Base-by-base conservation (phyloP, 2,329 filamentous ascomycete species). In the Cercospora brassicicola region DNA sequence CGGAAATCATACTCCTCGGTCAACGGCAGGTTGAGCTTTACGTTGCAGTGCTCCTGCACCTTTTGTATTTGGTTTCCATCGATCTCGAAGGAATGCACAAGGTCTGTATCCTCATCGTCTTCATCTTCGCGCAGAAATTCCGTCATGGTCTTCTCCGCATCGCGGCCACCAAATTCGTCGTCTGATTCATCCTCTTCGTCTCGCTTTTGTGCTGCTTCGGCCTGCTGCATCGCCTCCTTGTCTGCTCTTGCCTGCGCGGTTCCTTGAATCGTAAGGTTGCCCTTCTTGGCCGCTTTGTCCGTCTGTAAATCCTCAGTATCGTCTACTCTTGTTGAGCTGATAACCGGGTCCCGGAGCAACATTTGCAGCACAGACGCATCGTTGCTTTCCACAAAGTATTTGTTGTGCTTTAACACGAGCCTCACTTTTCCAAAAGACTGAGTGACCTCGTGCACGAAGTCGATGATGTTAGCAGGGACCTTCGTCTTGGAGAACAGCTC, bases 1-100 rank as follows among this genome's bases (percentile, higher is more conserved):
- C 93, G 87, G 80, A 98, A 99, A 79, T 99, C 95, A 79, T 99
- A 99, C 80, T 99, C 95, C 79, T 98, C 94, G 8, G 97, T 87
- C 8, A 97, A 90, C 2, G 95, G 95, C 70, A 93, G 91, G 28
- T 90, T 91, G 61, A 99, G 88, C 56, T 91, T 90, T 62, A 96
- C 87, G 36, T 78, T 78, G 76, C 95, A 98, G 67, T 93, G 90
- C 79, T 95, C 93, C 76, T 96, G 92, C 1, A 98, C 94, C 2
- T 86, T 86, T 80, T 97, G 93, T 51, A 97, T 93, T 55, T 89
- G 89, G 69, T 89, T 87, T 73, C 94, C 91, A 2, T 88, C 87
- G 68, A 99, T 96, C 76, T 98, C 91, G 76, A 99, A 98, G 1
- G 94, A 91, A 78, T 98, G 94, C 4, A 97, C 93, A 39, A 93